Base-by-base conservation (phyloP, 2,329 filamentous ascomycete genomes). In the Xylariaceae sp. region DNA sequence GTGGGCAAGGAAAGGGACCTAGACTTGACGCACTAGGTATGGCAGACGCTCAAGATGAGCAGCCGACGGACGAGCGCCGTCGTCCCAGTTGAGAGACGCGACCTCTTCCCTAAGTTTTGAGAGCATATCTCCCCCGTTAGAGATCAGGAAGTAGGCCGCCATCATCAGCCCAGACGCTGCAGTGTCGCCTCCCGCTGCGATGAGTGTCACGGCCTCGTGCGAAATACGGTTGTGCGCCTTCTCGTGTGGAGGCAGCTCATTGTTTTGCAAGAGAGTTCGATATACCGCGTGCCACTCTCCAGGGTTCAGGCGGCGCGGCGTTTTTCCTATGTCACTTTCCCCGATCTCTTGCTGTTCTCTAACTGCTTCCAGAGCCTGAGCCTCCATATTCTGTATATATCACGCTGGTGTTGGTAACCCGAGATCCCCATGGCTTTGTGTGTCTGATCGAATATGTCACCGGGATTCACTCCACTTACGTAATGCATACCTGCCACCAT, bases 101-200 rank as follows among this genome's bases (percentile, higher is more conserved):
- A 50, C 11, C 12, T 50, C 47, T 13, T 40, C 24, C 19, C 29
- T 15, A 14, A 50, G 27, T 26, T 18, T 46, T 3, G 36, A 18
- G 6, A 50, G 27, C 13, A 47, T 29, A 7, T 28, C 39, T 2
- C 41, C 4, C n/a, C 41, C 41, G 15, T 47, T 26, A 0, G 36
- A 12, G n/a, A 47, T 27, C 4, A 48, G 38, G 21, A 43, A 46
- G 27, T 43, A 50, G 15, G 38, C 28, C 9, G 38, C 47, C 3
- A 21, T 27, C 34, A 31, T 40, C 9, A 50, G 17, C 2, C 33
- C 18, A n/a, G 39, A 38, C 1, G 42, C 21, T 9, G 40, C 38
- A 0, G 47, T 50, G 23, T 50, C 47, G 4, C 37, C 26, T 2
- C 47, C 47, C 4, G 47, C 47, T 14, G 44, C 44, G 29, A 50